Evolutionary conservation across 345 rosid genomes (phyloP).

Genomic region (Hibiscus mutabilis): DNA sequence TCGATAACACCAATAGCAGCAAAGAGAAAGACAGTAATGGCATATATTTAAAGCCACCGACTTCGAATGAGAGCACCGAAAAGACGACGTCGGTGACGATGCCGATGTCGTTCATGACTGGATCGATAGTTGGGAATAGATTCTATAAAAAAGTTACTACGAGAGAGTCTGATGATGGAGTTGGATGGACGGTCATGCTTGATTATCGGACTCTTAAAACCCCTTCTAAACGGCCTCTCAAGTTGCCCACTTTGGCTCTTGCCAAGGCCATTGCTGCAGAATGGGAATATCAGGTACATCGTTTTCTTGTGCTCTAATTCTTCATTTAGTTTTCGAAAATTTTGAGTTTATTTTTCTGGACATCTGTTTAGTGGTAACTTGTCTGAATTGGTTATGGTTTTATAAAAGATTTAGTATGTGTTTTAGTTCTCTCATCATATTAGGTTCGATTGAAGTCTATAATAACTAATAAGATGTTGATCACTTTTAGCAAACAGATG

Average conservation of each 20-base stretch:
- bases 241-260: slow-evolving; percentile 64
- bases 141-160: slow-evolving; percentile 75
- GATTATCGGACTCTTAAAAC: slow-evolving; percentile 90
- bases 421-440: no score
- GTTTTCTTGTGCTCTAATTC: no score
- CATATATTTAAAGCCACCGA: slow-evolving; percentile 41
- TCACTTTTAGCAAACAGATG: slow-evolving; percentile 72
- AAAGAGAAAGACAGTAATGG: background rate
- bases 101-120: slow-evolving; percentile 95
- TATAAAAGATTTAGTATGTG: no score
- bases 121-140: slow-evolving; percentile 81
- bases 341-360: no score
- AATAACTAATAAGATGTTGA: slow-evolving; percentile 15
- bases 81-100: slow-evolving; percentile 52
- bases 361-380: no score
- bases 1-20: slow-evolving; percentile 21
- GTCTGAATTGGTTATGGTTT: no score
- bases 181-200: slow-evolving; percentile 94
- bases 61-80: slow-evolving; percentile 18
- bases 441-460: no score
- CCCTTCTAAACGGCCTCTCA: slow-evolving; percentile 75
- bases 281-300: slow-evolving; percentile 40
- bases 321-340: no score
- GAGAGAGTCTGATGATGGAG: slow-evolving; percentile 84
- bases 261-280: slow-evolving; percentile 93